Conservation (phyloP, 768 basidiomycete genomes). For the Dacryopinax primogenitus region DNA sequence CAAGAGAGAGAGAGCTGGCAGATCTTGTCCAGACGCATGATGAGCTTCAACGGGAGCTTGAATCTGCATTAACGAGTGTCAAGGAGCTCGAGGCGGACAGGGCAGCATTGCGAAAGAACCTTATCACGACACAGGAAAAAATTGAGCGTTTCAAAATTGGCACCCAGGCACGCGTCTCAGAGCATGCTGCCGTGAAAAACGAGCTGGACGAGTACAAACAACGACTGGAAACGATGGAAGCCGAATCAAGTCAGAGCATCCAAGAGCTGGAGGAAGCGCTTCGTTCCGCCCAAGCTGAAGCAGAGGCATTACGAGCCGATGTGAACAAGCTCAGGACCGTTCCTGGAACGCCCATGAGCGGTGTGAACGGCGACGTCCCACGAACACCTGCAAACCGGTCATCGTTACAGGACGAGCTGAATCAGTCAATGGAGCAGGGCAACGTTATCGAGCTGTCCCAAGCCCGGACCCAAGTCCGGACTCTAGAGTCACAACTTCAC, state of each 20-base stretch:
- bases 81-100: conserved; percentile 54
- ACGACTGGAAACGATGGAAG: conserved; percentile 28
- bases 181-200: conserved; percentile 39
- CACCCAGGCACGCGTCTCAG: conserved; percentile 26
- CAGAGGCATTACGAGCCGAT: conserved; percentile 56
- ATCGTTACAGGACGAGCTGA: conserved; percentile 58
- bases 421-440: conserved; percentile 56
- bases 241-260: conserved; percentile 23
- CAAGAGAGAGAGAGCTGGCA: conserved; percentile 38
- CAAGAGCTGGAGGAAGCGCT: conserved; percentile 55
- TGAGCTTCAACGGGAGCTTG: conserved; percentile 50
- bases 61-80: conserved; percentile 38
- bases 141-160: conserved; percentile 39
- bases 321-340: conserved; percentile 22
- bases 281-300: conserved; percentile 50
- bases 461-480: conserved; percentile 66
- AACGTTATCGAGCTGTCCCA: conserved; percentile 68
- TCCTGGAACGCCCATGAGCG: not conserved
- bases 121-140: conserved; percentile 43
- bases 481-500: conserved; percentile 58
- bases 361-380: not conserved
- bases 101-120: conserved; percentile 43
- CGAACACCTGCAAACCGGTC: conserved; percentile 5
- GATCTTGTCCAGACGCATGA: conserved; percentile 52
- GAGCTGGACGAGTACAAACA: conserved; percentile 32